Conservation (phyloP, 2,329 filamentous ascomycete species). For the Diaporthe amygdali region DNA sequence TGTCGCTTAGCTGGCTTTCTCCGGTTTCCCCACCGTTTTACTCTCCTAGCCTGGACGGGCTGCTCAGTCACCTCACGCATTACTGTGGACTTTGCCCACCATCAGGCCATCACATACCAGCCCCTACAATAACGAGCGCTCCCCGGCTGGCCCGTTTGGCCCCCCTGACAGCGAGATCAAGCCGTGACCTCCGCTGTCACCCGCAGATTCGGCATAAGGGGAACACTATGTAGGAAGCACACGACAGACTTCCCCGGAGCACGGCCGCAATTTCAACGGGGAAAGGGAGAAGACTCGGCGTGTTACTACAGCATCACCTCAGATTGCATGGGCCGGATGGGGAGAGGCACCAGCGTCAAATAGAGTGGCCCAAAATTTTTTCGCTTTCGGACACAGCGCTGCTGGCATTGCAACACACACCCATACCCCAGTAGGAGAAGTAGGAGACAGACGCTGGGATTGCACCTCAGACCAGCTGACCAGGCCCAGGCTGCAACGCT, state of each 20-base stretch:
- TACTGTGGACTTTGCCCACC: conserved; percentile 8
- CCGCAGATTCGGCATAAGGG: not conserved
- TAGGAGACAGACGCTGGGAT: not conserved
- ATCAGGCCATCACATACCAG: conserved; percentile 17
- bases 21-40: conserved; percentile 26
- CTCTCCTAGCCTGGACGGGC: not conserved
- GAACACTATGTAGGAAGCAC: not conserved
- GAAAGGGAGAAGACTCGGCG: not conserved
- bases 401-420: not conserved
- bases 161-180: conserved; percentile 10
- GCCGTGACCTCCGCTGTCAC: conserved; percentile 12
- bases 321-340: not conserved
- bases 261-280: conserved; percentile 9
- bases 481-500: not conserved
- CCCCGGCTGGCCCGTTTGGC: conserved; percentile 8
- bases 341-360: not conserved
- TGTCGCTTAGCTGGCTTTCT: conserved; percentile 7
- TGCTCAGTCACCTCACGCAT: not conserved
- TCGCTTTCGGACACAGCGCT: not conserved
- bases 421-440: not conserved
- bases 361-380: conserved; percentile 16
- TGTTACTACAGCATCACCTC: not conserved
- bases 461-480: not conserved
- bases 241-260: not conserved
- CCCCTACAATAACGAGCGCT: conserved; percentile 6